A percentile compares a stretch with the other conserved stretches of the same genome.
phyloP scores from a whole-genome alignment of 2,329 filamentous ascomycete species.

The Boeremia exigua region DNA sequence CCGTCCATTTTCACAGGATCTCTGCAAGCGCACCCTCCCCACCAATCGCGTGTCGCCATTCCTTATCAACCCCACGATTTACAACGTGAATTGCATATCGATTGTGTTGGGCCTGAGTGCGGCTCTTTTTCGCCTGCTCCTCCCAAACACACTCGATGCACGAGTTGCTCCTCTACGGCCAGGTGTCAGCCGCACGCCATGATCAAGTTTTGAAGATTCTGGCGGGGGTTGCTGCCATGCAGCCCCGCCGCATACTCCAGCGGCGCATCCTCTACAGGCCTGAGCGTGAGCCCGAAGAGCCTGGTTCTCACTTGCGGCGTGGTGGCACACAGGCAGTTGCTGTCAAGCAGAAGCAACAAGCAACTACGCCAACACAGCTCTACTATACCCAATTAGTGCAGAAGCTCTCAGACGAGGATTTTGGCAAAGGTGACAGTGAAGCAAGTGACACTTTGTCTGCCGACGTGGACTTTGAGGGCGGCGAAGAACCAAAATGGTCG shows the following conservation, averaged over 20 bases:
- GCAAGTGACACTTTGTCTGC: constrained; percentile 26
- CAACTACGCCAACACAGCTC: constrained; percentile 56
- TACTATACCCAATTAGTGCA: constrained; percentile 62
- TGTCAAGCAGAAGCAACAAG: constrained; percentile 39
- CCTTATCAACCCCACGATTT: constrained; percentile 41
- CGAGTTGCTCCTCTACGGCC: constrained; percentile 67
- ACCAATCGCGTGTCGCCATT: constrained; percentile 28
- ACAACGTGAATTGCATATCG: constrained; percentile 37
- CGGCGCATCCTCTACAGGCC: constrained; percentile 66
- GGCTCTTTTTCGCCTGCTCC: constrained; percentile 14
- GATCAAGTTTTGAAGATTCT: constrained; percentile 67
- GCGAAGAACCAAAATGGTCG: constrained; percentile 43
- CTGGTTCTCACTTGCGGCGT: constrained; percentile 43
- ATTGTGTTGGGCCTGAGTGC: constrained; percentile 24
- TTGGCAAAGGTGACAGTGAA: constrained; percentile 29
- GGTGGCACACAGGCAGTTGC: constrained; percentile 48
- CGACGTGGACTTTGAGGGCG: constrained; percentile 27
- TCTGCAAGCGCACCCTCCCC: constrained; percentile 24
- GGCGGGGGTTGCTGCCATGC: constrained; percentile 66
- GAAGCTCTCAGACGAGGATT: constrained; percentile 47
- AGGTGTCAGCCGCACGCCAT: constrained; percentile 63
- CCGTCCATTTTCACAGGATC: constrained; percentile 21
- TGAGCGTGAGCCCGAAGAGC: constrained; percentile 53
- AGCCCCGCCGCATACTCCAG: constrained; percentile 61
- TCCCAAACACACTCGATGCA: constrained; percentile 56